Evolutionary conservation across 2,329 filamentous ascomycete genomes (phyloP), one percentile per base, ranked within the genome.

Genomic region (Neopestalotiopsis rosae): DNA sequence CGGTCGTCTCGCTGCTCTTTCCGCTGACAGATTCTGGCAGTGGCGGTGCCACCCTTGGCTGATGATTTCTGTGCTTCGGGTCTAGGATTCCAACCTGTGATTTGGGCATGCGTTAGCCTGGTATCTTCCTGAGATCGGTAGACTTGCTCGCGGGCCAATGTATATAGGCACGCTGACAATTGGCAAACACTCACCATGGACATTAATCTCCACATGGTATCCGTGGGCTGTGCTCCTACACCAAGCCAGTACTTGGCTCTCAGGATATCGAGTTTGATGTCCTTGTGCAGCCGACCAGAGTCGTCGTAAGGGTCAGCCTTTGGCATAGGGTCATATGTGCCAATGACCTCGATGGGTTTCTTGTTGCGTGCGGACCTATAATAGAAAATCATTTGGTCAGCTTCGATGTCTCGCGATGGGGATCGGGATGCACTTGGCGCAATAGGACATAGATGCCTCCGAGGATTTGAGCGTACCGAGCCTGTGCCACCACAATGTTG

Each of bases 401-500:
- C 56, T 10, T 59, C 1, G 28, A n/a, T 58, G 30, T 32, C 17
- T 12, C 57, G 5, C 24, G 34, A 14, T 59, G 12, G 24, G n/a
- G 28, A 32, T 4, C n/a, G 24, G 56, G 49, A n/a, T 14, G 57
- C 38, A 28, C 24, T 28, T 28, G 24, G 24, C 24, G 24, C 24
- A 28, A 28, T 3, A 28, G 24, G 24, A 28, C 24, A 28, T 28
- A 28, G 6, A 38, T 38, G 34, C 34, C 34, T 7, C 6, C 34
- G 24, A 38, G 34, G 34, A 38, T 38, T 38, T 38, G 34, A 7
- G 72, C 86, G 73, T 88, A 97, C 93, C 95, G 91, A 61, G 95
- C 95, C 78, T 98, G 95, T 17, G 94, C 89, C 72, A 99, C 93
- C 73, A 98, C 94, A 72, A 99, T 98, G 84, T 99, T 99, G 88